Base-by-base conservation (phyloP, 2,329 filamentous ascomycete genomes). In the Ophiobolus disseminans region DNA sequence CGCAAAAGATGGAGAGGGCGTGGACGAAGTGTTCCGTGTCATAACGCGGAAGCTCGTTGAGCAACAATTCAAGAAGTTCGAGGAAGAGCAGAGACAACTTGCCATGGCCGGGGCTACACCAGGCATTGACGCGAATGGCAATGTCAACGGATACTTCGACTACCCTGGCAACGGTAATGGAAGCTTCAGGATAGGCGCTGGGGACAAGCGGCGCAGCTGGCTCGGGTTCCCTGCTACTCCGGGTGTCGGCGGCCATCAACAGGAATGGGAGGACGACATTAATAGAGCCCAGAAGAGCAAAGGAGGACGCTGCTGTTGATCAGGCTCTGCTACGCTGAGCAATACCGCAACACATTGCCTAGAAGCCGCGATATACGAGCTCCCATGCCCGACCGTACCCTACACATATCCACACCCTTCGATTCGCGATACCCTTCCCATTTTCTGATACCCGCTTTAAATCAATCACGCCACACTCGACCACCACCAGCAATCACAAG, bases 1-100 rank as follows among this genome's bases (percentile, higher is more conserved):
- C 61, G 92, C 93, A 38, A 93, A 95, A 78, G 91, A 88, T 65
- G 92, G 92, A 47, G 92, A 97, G 78, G 93, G 93, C 14, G 92
- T 99, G 14, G 94, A 97, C 63, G 94, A 97, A 74, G 91, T 99
- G 0, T 97, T 97, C 65, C 83, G 93, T 1, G 90, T 96, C 20
- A 88, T 91, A 36, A 94, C 92, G 7, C 80, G 95, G 64, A 96
- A 96, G 75, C 75, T 88, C 14, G 86, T 87, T 4, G 93, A 97
- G 76, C 84, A 93, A 66, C 77, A 80, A 50, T 78, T 87, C 34
- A 79, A 79, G 47, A 79, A 78, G 36, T 68, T 81, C 11, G 81
- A 82, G 51, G 75, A 78, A 11, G 80, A 82, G 42, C 69, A 77
- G 14, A 55, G 75, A 39, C 74, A 78, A 43, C 75, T 78, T 14